Evolutionary conservation across 1,284 basidiomycete genomes (phyloP).

Genomic region (Anthracocystis setariae): DNA sequence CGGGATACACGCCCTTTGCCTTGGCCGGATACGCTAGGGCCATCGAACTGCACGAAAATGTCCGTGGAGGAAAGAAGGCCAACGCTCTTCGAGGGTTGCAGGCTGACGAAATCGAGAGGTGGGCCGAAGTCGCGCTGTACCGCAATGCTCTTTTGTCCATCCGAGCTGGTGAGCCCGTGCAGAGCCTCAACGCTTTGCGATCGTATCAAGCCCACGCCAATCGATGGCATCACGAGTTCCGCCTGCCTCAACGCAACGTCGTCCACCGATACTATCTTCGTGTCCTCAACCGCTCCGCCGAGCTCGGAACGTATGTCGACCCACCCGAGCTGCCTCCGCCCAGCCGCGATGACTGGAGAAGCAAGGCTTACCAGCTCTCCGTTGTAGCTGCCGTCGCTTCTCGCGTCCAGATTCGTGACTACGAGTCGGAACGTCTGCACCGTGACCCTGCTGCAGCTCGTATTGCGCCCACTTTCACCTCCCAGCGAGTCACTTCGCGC

Average conservation of each 20-base stretch:
- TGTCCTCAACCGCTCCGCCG: slow-evolving; percentile 55
- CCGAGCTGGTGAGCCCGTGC: slow-evolving; percentile 42
- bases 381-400: slow-evolving; percentile 55
- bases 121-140: slow-evolving; percentile 65
- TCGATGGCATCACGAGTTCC: slow-evolving; percentile 63
- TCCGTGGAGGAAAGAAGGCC: slow-evolving; percentile 59
- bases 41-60: slow-evolving; percentile 61
- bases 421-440: slow-evolving; percentile 50
- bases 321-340: slow-evolving; percentile 42
- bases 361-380: slow-evolving; percentile 54
- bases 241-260: slow-evolving; percentile 62
- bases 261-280: slow-evolving; percentile 59
- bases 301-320: slow-evolving; percentile 39
- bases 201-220: slow-evolving; percentile 63
- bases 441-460: slow-evolving; percentile 45
- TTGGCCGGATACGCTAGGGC: slow-evolving; percentile 59
- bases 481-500: slow-evolving; percentile 43
- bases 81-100: slow-evolving; percentile 59
- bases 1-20: slow-evolving; percentile 54
- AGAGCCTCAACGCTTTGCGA: slow-evolving; percentile 58
- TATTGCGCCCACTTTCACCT: slow-evolving; percentile 26
- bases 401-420: slow-evolving; percentile 56
- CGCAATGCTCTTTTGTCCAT: slow-evolving; percentile 62
- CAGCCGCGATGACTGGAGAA: slow-evolving; percentile 57
- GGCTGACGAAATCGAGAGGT: slow-evolving; percentile 65